Percentiles rank a stretch among this genome's conserved stretches.
phyloP scores from a whole-genome alignment of 1,139 yeast genomes.

The Lodderomyces parapsilosis region DNA sequence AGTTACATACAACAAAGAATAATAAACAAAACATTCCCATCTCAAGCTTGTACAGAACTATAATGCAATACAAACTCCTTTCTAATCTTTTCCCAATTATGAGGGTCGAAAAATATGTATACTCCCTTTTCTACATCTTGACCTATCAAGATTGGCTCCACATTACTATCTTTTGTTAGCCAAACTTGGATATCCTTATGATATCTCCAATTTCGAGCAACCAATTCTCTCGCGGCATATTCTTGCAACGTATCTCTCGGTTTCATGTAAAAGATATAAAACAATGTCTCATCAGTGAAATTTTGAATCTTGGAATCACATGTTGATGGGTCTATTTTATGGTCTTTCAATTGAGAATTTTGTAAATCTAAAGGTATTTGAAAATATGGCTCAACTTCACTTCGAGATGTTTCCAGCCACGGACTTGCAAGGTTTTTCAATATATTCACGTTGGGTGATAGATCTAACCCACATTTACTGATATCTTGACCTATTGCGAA shows the following conservation, averaged over 20 bases:
- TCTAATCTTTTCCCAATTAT: conserved; percentile 92
- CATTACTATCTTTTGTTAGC: conserved; percentile 91
- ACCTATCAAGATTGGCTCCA: conserved; percentile 84
- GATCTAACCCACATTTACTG: conserved; percentile 69
- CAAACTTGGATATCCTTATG: conserved; percentile 95
- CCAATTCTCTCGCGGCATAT: conserved; percentile 86
- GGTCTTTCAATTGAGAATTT: conserved; percentile 45
- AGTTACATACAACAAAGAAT: conserved; percentile 72
- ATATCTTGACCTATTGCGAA: conserved; percentile 86
- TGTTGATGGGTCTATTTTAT: conserved; percentile 43
- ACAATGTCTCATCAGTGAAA: conserved; percentile 89
- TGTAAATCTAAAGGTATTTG: conserved; percentile 41
- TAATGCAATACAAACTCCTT: conserved; percentile 76
- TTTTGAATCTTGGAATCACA: conserved; percentile 70
- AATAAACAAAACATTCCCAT: conserved; percentile 9
- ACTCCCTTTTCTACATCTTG: conserved; percentile 91
- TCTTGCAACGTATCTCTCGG: conserved; percentile 94
- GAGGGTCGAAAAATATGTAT: conserved; percentile 95
- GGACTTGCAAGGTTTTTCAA: conserved; percentile 83
- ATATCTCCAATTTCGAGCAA: conserved; percentile 92
- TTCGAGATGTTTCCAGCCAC: conserved; percentile 89
- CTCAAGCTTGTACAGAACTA: conserved; percentile 46
- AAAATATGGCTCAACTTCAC: conserved; percentile 87
- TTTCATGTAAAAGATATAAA: conserved; percentile 89
- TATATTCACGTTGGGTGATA: conserved; percentile 48